These are phyloP conservation scores for Lepidium campestre DNA, from an alignment of 441 rosid species.

Conservation along the genomic window DNA sequence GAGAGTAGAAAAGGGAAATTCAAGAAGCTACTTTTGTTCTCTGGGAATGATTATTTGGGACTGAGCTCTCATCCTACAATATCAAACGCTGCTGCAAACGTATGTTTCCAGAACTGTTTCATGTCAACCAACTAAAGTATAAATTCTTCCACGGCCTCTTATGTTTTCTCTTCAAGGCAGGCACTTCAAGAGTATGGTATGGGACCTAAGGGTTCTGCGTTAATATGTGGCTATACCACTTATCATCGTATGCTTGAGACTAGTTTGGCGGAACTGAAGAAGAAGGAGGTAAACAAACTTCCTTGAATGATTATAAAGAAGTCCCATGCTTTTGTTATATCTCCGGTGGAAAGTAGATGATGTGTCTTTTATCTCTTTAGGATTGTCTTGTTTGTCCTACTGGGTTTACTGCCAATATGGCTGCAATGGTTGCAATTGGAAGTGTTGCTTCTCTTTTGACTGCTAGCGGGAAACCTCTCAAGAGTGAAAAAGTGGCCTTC, in stretches of 20 bases:
- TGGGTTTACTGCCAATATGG: constrained; percentile 97
- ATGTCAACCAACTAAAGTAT: background rate
- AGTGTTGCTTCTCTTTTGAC: constrained; percentile 64
- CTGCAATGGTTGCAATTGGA: constrained; percentile 88
- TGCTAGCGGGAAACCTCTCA: constrained; percentile 34
- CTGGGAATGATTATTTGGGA: constrained; percentile 97
- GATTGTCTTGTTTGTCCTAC: constrained; percentile 98
- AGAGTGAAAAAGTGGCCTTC: constrained; percentile 64
- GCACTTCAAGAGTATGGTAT: constrained; percentile 85
- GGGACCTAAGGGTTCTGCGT: constrained; percentile 96
- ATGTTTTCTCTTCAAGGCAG: constrained; percentile 34
- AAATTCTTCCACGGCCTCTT: background rate
- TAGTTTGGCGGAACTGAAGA: constrained; percentile 76
- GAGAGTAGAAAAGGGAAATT: constrained; percentile 21
- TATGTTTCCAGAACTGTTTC: constrained; percentile 22
- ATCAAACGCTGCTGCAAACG: constrained; percentile 69
- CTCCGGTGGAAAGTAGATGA: constrained; percentile 23
- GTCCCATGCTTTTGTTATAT: background rate
- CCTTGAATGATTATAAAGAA: constrained; percentile 1
- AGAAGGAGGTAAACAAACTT: constrained; percentile 59
- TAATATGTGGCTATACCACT: constrained; percentile 87
- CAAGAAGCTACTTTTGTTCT: constrained; percentile 75
- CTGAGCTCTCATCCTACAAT: constrained; percentile 86
- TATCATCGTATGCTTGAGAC: constrained; percentile 77
- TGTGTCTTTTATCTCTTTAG: constrained; percentile 37